phyloP scores from a whole-genome alignment of 805 yeast species.

The Saccharomycopsis vini region DNA sequence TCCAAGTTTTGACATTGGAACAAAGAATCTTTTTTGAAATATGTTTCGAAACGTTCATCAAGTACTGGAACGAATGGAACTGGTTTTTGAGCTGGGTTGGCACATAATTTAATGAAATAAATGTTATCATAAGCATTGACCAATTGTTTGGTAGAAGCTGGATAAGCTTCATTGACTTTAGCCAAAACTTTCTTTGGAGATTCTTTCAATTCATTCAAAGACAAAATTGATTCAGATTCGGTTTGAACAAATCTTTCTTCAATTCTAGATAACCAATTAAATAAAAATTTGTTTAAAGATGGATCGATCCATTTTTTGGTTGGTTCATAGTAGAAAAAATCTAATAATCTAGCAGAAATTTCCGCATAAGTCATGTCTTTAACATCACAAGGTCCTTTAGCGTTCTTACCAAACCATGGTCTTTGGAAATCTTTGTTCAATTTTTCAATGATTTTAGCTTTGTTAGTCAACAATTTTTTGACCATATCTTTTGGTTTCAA shows the following conservation, averaged over 20 bases:
- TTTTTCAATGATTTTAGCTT: slow-evolving; percentile 72
- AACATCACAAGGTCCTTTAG: slow-evolving; percentile 75
- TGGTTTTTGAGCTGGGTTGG: slow-evolving; percentile 86
- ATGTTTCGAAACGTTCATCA: slow-evolving; percentile 89
- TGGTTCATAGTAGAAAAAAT: slow-evolving; percentile 77
- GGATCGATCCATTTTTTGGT: slow-evolving; percentile 74
- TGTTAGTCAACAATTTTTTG: slow-evolving; percentile 74
- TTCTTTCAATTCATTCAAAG: slow-evolving; percentile 59
- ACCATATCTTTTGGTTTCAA: slow-evolving; percentile 83
- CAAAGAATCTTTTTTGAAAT: slow-evolving; percentile 96
- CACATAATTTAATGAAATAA: slow-evolving; percentile 75
- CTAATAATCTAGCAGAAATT: slow-evolving; percentile 79
- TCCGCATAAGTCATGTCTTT: slow-evolving; percentile 94
- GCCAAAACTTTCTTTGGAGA: slow-evolving; percentile 56
- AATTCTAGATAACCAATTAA: slow-evolving; percentile 81
- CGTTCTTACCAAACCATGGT: slow-evolving; percentile 86
- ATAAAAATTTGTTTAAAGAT: slow-evolving; percentile 77
- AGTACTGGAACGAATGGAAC: slow-evolving; percentile 95
- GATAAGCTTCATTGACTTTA: slow-evolving; percentile 56
- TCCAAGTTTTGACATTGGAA: slow-evolving; percentile 99
- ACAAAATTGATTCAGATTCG: slow-evolving; percentile 59
- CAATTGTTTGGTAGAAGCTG: slow-evolving; percentile 70
- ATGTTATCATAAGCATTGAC: slow-evolving; percentile 94
- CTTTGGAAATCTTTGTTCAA: slow-evolving; percentile 94
- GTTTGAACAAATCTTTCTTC: slow-evolving; percentile 85